Percentiles rank a stretch among this genome's conserved stretches.
Conservation (phyloP, 2,329 filamentous ascomycete genomes). For the Chaetomiaceae sp. region DNA sequence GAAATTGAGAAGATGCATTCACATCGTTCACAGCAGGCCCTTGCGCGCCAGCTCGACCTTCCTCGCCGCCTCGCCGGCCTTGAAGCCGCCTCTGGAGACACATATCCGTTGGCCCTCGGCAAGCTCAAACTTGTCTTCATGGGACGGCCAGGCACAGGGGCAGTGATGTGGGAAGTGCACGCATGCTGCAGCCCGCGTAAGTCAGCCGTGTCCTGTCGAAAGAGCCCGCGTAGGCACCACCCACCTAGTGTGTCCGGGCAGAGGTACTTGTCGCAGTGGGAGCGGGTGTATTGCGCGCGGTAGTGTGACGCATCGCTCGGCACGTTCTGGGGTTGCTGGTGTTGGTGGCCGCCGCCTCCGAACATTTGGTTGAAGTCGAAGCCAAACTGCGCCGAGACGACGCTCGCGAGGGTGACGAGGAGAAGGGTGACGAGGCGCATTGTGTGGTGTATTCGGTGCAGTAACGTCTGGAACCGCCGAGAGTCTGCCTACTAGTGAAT, state of each 20-base stretch:
- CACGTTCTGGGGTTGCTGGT: conserved; percentile 66
- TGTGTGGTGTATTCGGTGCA: conserved; percentile 8
- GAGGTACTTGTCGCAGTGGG: conserved; percentile 88
- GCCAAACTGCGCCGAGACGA: conserved; percentile 76
- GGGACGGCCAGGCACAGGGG: conserved; percentile 74
- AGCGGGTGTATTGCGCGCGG: conserved; percentile 44
- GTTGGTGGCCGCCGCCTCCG: conserved; percentile 46
- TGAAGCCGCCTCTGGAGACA: conserved; percentile 70
- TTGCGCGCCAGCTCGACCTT: conserved; percentile 80
- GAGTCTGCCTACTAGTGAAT: too few relatives aligned
- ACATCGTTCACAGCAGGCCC: conserved; percentile 58
- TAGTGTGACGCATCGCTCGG: conserved; percentile 82
- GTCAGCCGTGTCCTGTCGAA: neutral
- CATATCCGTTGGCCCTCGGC: conserved; percentile 70
- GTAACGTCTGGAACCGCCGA: neutral
- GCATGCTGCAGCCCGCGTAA: conserved; percentile 53
- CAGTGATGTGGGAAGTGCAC: conserved; percentile 97
- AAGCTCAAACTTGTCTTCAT: conserved; percentile 74
- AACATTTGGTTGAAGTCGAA: conserved; percentile 99
- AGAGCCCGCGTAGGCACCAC: neutral
- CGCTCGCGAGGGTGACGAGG: conserved; percentile 56
- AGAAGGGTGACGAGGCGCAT: conserved; percentile 33
- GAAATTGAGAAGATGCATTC: neutral
- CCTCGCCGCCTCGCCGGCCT: conserved; percentile 63
- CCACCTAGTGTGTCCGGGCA: conserved; percentile 78